A percentile compares a stretch with the other conserved stretches of the same genome.
Evolutionary conservation across 257 asterid genomes (phyloP).

Genomic region (Solanum etuberosum): DNA sequence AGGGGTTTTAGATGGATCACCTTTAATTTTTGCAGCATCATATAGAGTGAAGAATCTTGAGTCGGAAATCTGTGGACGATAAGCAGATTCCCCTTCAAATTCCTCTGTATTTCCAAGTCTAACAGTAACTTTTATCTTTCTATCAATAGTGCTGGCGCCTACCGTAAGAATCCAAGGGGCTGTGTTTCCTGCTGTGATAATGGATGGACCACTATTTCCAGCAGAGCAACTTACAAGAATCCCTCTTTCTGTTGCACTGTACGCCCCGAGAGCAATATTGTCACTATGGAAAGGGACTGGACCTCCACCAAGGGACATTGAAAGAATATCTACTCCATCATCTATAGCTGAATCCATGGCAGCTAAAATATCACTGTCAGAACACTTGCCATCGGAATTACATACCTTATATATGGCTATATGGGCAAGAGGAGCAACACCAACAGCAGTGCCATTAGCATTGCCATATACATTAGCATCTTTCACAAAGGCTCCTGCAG

Average conservation of each 20-base stretch:
- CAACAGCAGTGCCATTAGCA: constrained; percentile 39
- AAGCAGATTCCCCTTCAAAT: constrained; percentile 21
- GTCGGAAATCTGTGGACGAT: constrained; percentile 11
- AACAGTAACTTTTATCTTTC: constrained; percentile 19
- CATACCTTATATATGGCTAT: constrained; percentile 41
- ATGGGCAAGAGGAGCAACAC: constrained; percentile 49
- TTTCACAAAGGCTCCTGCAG: constrained; percentile 39
- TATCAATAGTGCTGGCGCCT: constrained; percentile 33
- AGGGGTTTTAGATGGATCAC: background rate
- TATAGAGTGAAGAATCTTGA: constrained; percentile 9
- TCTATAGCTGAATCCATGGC: constrained; percentile 40
- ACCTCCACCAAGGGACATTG: constrained; percentile 14
- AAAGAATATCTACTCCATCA: constrained; percentile 27
- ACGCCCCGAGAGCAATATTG: constrained; percentile 22
- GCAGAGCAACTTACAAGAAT: constrained; percentile 37
- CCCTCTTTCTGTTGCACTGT: constrained; percentile 26
- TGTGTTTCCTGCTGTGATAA: background rate
- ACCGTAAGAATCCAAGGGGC: constrained; percentile 47
- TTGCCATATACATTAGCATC: constrained; percentile 34
- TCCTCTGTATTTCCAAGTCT: constrained; percentile 17
- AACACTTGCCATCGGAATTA: background rate
- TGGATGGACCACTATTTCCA: constrained; percentile 11
- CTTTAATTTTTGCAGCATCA: constrained; percentile 7
- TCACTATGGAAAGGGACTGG: background rate
- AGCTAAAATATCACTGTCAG: constrained; percentile 22